Evolutionary conservation across 257 asterid genomes (phyloP).

Genomic region (Marsdenia floribunda): DNA sequence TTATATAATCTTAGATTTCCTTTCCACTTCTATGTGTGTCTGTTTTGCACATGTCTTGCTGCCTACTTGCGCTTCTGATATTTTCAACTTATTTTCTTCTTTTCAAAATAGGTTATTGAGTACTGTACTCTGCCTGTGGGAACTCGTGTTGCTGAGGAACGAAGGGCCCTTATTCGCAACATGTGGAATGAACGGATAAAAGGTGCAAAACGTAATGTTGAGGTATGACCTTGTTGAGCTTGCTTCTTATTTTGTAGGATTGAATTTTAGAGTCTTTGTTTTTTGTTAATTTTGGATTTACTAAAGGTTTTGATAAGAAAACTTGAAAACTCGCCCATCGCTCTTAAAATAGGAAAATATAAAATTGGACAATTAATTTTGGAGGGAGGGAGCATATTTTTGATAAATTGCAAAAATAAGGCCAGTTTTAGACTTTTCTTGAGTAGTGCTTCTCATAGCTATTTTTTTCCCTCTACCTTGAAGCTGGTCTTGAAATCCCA

Average conservation of each 20-base stretch:
- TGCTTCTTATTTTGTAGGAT: constrained; percentile 1
- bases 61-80: constrained; percentile 6
- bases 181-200: constrained; percentile 99
- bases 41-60: background rate
- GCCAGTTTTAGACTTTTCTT: background rate
- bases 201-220: constrained; percentile 94
- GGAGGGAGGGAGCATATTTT: background rate
- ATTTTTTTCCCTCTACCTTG: background rate
- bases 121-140: constrained; percentile 88
- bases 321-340: background rate
- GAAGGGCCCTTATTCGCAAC: constrained; percentile 78
- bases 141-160: constrained; percentile 82
- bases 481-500: background rate
- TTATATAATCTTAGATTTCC: background rate
- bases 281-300: background rate
- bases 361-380: background rate
- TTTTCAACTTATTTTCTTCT: constrained; percentile 15
- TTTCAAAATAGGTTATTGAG: constrained; percentile 66
- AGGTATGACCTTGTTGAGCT: constrained; percentile 45
- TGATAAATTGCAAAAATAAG: background rate
- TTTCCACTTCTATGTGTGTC: background rate
- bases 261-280: background rate
- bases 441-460: background rate
- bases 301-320: background rate
- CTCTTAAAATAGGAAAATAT: too few relatives aligned